Conservation (phyloP, 257 asterid species). For the Capsicum pubescens region DNA sequence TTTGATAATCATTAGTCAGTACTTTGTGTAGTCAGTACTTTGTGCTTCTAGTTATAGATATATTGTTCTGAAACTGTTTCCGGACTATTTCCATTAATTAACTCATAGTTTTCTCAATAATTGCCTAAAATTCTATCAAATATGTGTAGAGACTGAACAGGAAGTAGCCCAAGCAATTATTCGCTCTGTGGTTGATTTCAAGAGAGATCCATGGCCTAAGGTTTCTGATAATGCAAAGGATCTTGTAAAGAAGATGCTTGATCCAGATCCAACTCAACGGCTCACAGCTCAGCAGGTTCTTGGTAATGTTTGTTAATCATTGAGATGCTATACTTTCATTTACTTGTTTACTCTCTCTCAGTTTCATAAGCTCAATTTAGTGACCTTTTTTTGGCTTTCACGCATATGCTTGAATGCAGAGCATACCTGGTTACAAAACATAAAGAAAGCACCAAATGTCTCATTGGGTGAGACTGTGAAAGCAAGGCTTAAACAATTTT, state of each 20-base stretch:
- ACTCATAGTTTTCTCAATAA: constrained; percentile 20
- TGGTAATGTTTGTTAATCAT: constrained; percentile 45
- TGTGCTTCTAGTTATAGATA: constrained; percentile 12
- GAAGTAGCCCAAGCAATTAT: constrained; percentile 83
- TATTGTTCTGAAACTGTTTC: neutral
- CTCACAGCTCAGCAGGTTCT: constrained; percentile 76
- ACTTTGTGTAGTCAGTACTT: constrained; percentile 20
- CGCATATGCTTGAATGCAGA: constrained; percentile 44
- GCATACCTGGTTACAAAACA: constrained; percentile 75
- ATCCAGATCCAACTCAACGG: constrained; percentile 62
- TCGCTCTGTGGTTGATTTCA: constrained; percentile 65
- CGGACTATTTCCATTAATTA: neutral
- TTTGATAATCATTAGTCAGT: neutral
- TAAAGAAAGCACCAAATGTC: constrained; percentile 73
- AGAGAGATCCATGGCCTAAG: constrained; percentile 78
- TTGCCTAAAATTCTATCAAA: neutral
- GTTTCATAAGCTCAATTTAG: constrained; percentile 1
- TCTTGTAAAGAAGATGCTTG: constrained; percentile 78
- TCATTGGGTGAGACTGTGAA: constrained; percentile 78
- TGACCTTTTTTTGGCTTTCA: constrained; percentile 14
- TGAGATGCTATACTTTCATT: constrained; percentile 15
- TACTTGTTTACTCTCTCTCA: neutral
- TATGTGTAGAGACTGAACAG: constrained; percentile 67
- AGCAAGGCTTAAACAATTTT: constrained; percentile 77
- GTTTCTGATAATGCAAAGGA: constrained; percentile 69